Base-by-base conservation (phyloP, 352 stramenopile genomes). In the Phytophthora fragariae region DNA sequence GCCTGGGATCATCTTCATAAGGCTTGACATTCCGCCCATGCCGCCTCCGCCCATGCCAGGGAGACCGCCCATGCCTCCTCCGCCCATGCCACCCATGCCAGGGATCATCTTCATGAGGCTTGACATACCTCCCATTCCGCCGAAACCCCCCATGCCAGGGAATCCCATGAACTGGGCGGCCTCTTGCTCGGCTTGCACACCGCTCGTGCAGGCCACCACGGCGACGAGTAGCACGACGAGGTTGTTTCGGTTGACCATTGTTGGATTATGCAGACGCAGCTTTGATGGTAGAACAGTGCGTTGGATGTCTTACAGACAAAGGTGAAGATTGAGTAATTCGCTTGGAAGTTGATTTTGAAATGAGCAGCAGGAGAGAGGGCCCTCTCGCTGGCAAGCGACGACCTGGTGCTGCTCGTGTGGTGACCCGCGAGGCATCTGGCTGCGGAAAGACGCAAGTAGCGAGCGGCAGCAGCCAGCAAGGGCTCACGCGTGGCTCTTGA, bases 61-160 rank as follows among this genome's bases (percentile, higher is more conserved):
- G 8, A 49, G 17, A 6, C 55, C 55, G 17, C 55, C 39, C 12
- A 17, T 49, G 37, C 35, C 35, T 41, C 41, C 41, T 49, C 41
- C 41, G 7, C 41, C 41, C 41, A 49, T 49, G 41, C 54, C 54
- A 31, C 54, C 54, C 31, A 47, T 60, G 8, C 54, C 54, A 17
- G 54, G 54, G 29, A 60, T 60, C 54, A 60, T 60, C 17, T 60
- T 60, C 24, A 19, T 47, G 15, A 60, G 35, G 54, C 55, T 35
- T 4, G 55, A 61, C 15, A 61, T 33, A 14, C 55, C 55, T 49
- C 41, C 41, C 39, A 47, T 47, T 15, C 54, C 54, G 9, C 35
- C 35, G 10, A 41, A 15, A 39, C 52, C 52, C 1, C 52, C 31
- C 29, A 58, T 58, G 12, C 52, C 52, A 6, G 52, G 54, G 54